Base-by-base conservation (phyloP, 1,139 yeast species). In the Lodderomyces margitis region DNA sequence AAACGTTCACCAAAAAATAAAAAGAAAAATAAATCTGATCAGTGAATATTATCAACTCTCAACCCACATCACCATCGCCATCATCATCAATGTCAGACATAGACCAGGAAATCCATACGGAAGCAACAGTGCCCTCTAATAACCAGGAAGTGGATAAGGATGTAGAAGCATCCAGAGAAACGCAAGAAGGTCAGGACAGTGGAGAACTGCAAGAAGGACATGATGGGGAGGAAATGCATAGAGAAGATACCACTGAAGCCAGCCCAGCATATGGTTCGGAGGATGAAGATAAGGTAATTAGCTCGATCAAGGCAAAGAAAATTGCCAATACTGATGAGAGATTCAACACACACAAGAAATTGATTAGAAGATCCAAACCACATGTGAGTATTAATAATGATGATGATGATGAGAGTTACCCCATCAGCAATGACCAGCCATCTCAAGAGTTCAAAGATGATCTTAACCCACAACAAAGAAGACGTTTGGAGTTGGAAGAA, bases 401-500 rank as follows among this genome's bases (percentile, higher is more conserved):
- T 14, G 40, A 35, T 30, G 37, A 42, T 37, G 42, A 7, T 40
- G n/a, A n/a, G n/a, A n/a, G n/a, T n/a, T 9, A 42, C 39, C 28
- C 36, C n/a, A 9, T 10, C 24, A 10, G 25, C 36, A 21, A 35
- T 35, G 17, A 35, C 23, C 15, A 37, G 5, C 21, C 17, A 28
- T 11, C 32, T 9, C n/a, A 10, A 23, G 4, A 27, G 17, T 14
- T n/a, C n/a, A 28, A 38, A 16, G 44, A 42, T 14, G 41, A 34
- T 35, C 17, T 44, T 34, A 74, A 71, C 46, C 73, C 75, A 3
- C 59, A 65, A n/a, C 57, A 75, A 14, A 75, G 83, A 46, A 82
- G 77, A 55, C 80, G 96, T 55, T 75, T 88, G 53, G 81, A 80
- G 48, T 75, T 92, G 52, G 98, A 92, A 63, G 91, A 82, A 47